Evolutionary conservation across 2,329 filamentous ascomycete genomes (phyloP), one percentile per base, ranked within the genome.

Genomic region (Penicillium sp.): DNA sequence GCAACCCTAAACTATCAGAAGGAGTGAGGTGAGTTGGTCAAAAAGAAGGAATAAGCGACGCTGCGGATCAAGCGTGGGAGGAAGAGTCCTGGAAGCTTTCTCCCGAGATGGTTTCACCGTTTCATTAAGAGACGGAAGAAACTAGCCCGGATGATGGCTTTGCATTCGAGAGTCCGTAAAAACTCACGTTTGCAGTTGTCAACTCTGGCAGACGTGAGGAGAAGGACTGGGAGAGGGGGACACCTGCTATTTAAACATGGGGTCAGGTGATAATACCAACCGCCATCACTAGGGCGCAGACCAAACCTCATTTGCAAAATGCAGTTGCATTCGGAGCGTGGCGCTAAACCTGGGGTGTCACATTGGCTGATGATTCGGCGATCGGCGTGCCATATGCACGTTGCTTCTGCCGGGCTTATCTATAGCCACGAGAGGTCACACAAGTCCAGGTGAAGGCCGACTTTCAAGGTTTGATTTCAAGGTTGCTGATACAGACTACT

Each of bases 11-110:
- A 49, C 42, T 72, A 71, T 72, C 62, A 55, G 56, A 70, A 71
- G 57, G 69, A 75, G 60, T 56, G 70, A 68, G 58, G 66, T 54
- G 62, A 66, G 63, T 64, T 66, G 63, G 63, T 65, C 60, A 47
- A 61, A 60, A 49, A 57, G 54, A 63, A 56, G 56, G 57, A 60
- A 65, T 60, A 55, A 58, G 59, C 64, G 72, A 75, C 72, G 72
- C 71, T 72, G 68, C 64, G 60, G 64, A 70, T 78, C 76, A 75
- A 72, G 20, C 67, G 55, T 53, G 57, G 59, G 55, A 53, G 62
- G 45, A 27, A 72, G 76, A 78, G 74, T 75, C 77, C 72, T 73
- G 75, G 77, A 79, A 80, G 75, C 70, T 72, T 71, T 72, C 65
- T 60, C 59, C 63, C 63, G 55, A 66, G 65, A 65, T 62, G 57